Evolutionary conservation across 2,329 filamentous ascomycete genomes (phyloP).

Genomic region (Pseudonectria buxi): DNA sequence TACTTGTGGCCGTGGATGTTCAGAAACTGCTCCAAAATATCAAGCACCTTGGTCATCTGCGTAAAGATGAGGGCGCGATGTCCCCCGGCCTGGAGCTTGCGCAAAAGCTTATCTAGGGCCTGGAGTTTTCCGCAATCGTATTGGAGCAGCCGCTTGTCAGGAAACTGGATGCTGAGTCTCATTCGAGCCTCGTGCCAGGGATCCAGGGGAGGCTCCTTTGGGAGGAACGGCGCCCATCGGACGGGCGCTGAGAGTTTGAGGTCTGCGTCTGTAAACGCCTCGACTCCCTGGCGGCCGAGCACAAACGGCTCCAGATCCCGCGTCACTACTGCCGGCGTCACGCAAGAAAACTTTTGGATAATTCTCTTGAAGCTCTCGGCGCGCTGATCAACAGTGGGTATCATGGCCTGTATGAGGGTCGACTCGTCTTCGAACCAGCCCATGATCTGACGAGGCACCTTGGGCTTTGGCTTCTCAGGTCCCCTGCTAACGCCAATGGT

Average conservation of each 20-base stretch:
- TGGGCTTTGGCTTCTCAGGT: slow-evolving; percentile 54
- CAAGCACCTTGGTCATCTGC: slow-evolving; percentile 97
- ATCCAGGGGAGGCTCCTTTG: slow-evolving; percentile 55
- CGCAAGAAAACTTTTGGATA: slow-evolving; percentile 83
- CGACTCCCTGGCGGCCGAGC: slow-evolving; percentile 53
- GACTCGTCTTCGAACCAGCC: slow-evolving; percentile 72
- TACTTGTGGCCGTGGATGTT: slow-evolving; percentile 98
- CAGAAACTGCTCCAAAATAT: slow-evolving; percentile 94
- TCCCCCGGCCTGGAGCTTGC: slow-evolving; percentile 79
- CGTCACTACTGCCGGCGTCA: slow-evolving; percentile 83
- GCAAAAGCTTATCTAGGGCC: slow-evolving; percentile 75
- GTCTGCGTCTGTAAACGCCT: slow-evolving; percentile 50
- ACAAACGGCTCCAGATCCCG: slow-evolving; percentile 65
- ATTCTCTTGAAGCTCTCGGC: slow-evolving; percentile 65
- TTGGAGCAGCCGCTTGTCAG: slow-evolving; percentile 90
- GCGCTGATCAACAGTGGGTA: slow-evolving; percentile 68
- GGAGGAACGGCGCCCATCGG: slow-evolving; percentile 50
- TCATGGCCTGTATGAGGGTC: slow-evolving; percentile 54
- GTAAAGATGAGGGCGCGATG: slow-evolving; percentile 97
- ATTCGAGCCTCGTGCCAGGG: slow-evolving; percentile 93
- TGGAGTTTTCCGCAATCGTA: slow-evolving; percentile 98
- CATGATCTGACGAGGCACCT: slow-evolving; percentile 55
- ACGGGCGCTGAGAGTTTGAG: slow-evolving; percentile 51
- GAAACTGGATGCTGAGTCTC: slow-evolving; percentile 90
- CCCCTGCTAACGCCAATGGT: slow-evolving; percentile 56